phyloP scores from a whole-genome alignment of 2,329 filamentous ascomycete genomes.

The Torrubiellomyces zombiae region DNA sequence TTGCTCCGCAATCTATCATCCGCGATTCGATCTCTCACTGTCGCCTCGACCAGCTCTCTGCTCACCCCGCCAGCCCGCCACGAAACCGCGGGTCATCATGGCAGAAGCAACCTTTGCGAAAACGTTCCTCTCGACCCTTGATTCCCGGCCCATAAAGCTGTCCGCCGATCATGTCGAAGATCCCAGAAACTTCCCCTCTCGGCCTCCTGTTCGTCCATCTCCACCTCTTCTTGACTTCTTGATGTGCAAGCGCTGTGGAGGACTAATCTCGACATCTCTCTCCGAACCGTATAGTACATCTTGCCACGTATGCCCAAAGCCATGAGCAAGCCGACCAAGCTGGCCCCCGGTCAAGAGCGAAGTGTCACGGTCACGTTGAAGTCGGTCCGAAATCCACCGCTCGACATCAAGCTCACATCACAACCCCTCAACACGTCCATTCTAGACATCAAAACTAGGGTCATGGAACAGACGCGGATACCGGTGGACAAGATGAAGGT shows the following conservation, averaged over 20 bases:
- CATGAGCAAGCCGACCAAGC: slow-evolving; percentile 31
- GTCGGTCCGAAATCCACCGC: slow-evolving; percentile 58
- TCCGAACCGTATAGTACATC: slow-evolving; percentile 56
- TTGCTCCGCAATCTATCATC: no score
- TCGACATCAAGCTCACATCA: slow-evolving; percentile 49
- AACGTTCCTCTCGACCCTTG: slow-evolving; percentile 64
- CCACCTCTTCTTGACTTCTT: no score
- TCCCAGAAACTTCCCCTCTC: slow-evolving; percentile 57
- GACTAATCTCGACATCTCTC: no score
- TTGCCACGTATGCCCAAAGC: slow-evolving; percentile 49
- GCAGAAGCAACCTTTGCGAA: slow-evolving; percentile 76
- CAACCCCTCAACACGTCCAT: slow-evolving; percentile 55
- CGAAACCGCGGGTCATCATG: no score
- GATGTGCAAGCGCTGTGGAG: no score
- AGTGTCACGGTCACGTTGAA: slow-evolving; percentile 47
- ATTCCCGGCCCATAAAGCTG: slow-evolving; percentile 64
- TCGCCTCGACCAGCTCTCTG: no score
- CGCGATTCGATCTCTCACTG: no score
- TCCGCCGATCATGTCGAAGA: slow-evolving; percentile 85
- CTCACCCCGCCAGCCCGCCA: neutral
- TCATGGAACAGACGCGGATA: slow-evolving; percentile 46
- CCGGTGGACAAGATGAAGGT: slow-evolving; percentile 71
- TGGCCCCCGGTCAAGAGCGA: slow-evolving; percentile 34
- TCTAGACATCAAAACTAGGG: slow-evolving; percentile 57
- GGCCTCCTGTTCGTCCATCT: slow-evolving; percentile 45